These are phyloP conservation scores for Aureobasidium leucospermi DNA, from an alignment of 2,329 filamentous ascomycete genomes.

Conservation along the genomic window DNA sequence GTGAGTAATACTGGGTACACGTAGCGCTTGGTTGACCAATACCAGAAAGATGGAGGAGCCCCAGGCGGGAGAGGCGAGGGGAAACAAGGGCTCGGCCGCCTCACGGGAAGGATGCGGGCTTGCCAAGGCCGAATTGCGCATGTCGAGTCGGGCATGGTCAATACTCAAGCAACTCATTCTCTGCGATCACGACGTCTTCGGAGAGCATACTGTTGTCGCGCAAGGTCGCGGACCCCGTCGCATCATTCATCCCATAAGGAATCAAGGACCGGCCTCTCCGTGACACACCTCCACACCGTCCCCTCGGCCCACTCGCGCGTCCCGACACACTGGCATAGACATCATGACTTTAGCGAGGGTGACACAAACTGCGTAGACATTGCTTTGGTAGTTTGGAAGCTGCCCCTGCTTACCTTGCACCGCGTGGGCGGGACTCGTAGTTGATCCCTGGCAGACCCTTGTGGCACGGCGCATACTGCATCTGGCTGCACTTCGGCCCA, in stretches of 20 bases:
- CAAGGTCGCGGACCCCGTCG: not conserved
- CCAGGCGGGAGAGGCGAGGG: not conserved
- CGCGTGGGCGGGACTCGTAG: constrained; percentile 2
- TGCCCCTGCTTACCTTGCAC: constrained; percentile 13
- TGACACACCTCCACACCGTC: not conserved
- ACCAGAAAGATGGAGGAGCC: no score
- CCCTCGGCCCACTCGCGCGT: not conserved
- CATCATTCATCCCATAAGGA: not conserved
- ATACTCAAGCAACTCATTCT: not conserved
- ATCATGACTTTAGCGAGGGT: constrained; percentile 11
- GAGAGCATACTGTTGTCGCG: constrained; percentile 1
- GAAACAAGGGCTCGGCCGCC: not conserved
- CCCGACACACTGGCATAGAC: constrained; percentile 6
- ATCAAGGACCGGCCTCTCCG: not conserved
- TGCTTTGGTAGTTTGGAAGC: not conserved
- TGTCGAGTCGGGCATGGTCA: not conserved
- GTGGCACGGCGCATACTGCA: constrained; percentile 10
- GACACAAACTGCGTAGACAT: constrained; percentile 10
- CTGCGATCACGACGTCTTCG: not conserved
- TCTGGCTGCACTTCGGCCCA: not conserved
- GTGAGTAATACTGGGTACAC: no score
- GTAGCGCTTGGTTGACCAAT: no score
- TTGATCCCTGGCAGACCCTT: not conserved
- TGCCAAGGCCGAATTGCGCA: constrained; percentile 3
- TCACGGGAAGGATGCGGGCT: not conserved